Conservation (phyloP, 768 basidiomycete species). For the Mycena latifolia region DNA sequence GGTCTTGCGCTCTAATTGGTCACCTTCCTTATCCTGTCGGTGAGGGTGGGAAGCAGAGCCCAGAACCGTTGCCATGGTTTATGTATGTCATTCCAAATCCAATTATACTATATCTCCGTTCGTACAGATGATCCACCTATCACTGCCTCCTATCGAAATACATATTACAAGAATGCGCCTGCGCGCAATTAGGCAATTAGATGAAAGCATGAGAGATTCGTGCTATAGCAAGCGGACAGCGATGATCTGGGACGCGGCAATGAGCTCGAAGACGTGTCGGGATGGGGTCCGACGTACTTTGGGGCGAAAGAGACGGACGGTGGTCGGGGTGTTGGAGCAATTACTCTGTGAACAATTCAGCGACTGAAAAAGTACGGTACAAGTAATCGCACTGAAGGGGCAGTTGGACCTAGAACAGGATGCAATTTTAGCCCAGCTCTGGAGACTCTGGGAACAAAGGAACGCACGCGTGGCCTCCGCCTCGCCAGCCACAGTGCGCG, state of each 20-base stretch:
- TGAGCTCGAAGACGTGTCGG: neutral
- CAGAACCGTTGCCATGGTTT: too few relatives aligned
- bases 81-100: too few relatives aligned
- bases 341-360: neutral
- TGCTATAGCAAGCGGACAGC: slow-evolving; percentile 3
- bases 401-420: slow-evolving; percentile 3
- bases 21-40: too few relatives aligned
- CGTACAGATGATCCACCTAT: too few relatives aligned
- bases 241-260: slow-evolving; percentile 8
- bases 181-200: too few relatives aligned
- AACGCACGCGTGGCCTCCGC: slow-evolving; percentile 42
- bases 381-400: slow-evolving; percentile 5
- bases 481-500: slow-evolving; percentile 83
- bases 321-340: neutral
- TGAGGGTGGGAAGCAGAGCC: too few relatives aligned
- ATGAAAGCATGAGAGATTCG: neutral
- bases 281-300: too few relatives aligned
- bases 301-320: neutral
- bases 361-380: too few relatives aligned
- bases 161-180: too few relatives aligned
- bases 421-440: neutral
- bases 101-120: too few relatives aligned
- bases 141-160: too few relatives aligned
- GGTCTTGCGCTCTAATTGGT: too few relatives aligned
- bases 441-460: neutral